phyloP scores from a whole-genome alignment of 345 rosid genomes.

The Eucalyptus albens region DNA sequence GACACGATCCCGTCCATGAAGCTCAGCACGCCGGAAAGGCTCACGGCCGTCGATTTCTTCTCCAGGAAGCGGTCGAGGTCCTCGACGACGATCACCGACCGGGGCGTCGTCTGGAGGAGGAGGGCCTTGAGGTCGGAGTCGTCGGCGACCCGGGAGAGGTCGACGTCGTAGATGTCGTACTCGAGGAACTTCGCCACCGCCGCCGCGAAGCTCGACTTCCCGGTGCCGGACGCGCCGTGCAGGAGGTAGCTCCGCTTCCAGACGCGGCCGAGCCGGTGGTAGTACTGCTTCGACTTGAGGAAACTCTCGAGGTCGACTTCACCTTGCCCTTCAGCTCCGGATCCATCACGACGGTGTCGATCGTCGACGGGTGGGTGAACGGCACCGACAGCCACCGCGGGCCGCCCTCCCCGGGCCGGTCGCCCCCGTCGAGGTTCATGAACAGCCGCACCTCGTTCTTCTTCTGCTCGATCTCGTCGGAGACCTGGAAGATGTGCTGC shows the following conservation, averaged over 20 bases:
- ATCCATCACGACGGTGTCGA: constrained; percentile 56
- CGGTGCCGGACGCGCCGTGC: constrained; percentile 51
- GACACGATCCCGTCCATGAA: constrained; percentile 65
- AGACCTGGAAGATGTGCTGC: constrained; percentile 39
- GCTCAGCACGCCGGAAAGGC: constrained; percentile 28
- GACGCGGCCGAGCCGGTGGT: constrained; percentile 44
- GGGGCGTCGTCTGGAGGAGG: constrained; percentile 26
- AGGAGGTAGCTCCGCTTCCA: constrained; percentile 71
- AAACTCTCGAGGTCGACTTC: constrained; percentile 43
- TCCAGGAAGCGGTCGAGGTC: constrained; percentile 39
- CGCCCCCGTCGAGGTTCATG: constrained; percentile 9
- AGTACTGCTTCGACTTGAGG: constrained; percentile 49
- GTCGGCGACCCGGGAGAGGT: constrained; percentile 26
- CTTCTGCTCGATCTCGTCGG: constrained; percentile 27
- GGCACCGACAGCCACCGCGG: constrained; percentile 48
- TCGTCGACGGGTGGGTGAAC: constrained; percentile 44
- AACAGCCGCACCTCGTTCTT: constrained; percentile 23
- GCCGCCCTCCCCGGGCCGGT: background rate
- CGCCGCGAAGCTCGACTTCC: constrained; percentile 50
- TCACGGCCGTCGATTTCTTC: constrained; percentile 24
- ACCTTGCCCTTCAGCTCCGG: constrained; percentile 33
- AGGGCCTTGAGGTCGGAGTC: constrained; percentile 44
- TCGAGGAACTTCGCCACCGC: constrained; percentile 45
- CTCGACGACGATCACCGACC: constrained; percentile 42
- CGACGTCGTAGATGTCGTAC: constrained; percentile 50